phyloP scores from a whole-genome alignment of 2,329 filamentous ascomycete species.

The Aspergillus piperis region DNA sequence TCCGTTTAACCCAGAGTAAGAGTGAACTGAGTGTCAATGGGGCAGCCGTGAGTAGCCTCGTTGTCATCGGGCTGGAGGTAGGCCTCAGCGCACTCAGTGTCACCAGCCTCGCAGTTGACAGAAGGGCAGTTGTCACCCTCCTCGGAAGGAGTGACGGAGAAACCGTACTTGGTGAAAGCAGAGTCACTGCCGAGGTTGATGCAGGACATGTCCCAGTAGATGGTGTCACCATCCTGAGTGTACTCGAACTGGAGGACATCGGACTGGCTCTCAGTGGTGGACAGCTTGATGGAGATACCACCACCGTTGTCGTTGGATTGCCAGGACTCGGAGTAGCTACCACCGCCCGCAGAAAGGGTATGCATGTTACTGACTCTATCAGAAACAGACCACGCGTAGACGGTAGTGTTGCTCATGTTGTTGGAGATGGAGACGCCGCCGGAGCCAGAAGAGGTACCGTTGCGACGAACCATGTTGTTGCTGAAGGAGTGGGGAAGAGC shows the following conservation, averaged over 20 bases:
- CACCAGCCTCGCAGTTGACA: conserved; percentile 40
- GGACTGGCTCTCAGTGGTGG: conserved; percentile 31
- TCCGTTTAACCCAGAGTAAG: conserved; percentile 33
- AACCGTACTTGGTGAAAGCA: conserved; percentile 37
- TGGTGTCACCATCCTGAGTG: conserved; percentile 31
- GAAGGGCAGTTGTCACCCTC: conserved; percentile 31
- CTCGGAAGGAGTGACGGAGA: conserved; percentile 36
- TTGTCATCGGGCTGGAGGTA: conserved; percentile 45
- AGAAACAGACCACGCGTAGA: conserved; percentile 47
- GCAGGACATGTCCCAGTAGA: conserved; percentile 42
- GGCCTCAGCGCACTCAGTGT: conserved; percentile 37
- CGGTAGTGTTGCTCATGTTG: conserved; percentile 35
- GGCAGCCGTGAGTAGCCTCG: conserved; percentile 45
- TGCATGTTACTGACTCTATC: conserved; percentile 37
- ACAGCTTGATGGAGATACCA: conserved; percentile 47
- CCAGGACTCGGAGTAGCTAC: conserved; percentile 38
- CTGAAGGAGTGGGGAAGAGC: conserved; percentile 28
- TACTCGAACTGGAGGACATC: conserved; percentile 48
- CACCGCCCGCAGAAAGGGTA: conserved; percentile 36
- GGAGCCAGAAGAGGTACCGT: conserved; percentile 14
- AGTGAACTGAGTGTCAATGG: conserved; percentile 35
- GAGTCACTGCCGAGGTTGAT: conserved; percentile 35
- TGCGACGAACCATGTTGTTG: conserved; percentile 21
- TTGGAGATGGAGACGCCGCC: conserved; percentile 42
- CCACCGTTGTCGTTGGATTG: conserved; percentile 40